phyloP scores from a whole-genome alignment of 441 rosid genomes.

The Sinapis alba region DNA sequence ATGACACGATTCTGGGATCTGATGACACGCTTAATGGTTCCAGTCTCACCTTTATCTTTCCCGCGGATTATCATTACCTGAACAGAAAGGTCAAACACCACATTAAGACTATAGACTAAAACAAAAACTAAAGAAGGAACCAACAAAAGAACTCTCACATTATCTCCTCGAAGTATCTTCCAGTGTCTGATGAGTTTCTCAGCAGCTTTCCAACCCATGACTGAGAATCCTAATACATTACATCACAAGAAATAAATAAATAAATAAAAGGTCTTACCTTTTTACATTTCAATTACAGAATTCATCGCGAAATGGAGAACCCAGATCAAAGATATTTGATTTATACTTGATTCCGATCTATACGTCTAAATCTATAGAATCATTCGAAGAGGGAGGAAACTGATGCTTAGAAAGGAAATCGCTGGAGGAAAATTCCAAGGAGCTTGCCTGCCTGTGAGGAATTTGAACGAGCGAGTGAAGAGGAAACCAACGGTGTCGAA shows the following conservation, averaged over 20 bases:
- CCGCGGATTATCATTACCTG: slow-evolving; percentile 84
- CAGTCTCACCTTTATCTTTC: slow-evolving; percentile 84
- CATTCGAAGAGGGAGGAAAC: too few species aligned
- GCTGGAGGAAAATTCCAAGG: too few species aligned
- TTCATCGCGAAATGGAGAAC: neutral
- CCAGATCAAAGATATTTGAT: too few species aligned
- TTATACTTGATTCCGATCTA: slow-evolving; percentile 7
- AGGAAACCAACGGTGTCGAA: neutral
- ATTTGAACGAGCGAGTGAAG: too few species aligned
- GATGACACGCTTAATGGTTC: slow-evolving; percentile 68
- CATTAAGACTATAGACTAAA: neutral
- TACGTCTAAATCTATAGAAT: too few species aligned
- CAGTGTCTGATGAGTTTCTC: slow-evolving; percentile 93
- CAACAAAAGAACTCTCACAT: slow-evolving; percentile 48
- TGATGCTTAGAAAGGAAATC: too few species aligned
- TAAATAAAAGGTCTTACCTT: neutral
- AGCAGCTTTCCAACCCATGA: slow-evolving; percentile 98
- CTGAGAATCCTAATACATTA: slow-evolving; percentile 9
- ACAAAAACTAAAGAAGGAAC: neutral
- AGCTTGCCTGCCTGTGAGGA: too few species aligned
- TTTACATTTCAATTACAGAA: neutral
- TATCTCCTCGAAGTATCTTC: slow-evolving; percentile 92
- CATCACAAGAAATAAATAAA: neutral
- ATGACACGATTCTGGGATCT: slow-evolving; percentile 88
- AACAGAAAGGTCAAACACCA: neutral